These are phyloP conservation scores for Ogataea allantospora DNA, from an alignment of 805 yeast species.

Conservation along the genomic window DNA sequence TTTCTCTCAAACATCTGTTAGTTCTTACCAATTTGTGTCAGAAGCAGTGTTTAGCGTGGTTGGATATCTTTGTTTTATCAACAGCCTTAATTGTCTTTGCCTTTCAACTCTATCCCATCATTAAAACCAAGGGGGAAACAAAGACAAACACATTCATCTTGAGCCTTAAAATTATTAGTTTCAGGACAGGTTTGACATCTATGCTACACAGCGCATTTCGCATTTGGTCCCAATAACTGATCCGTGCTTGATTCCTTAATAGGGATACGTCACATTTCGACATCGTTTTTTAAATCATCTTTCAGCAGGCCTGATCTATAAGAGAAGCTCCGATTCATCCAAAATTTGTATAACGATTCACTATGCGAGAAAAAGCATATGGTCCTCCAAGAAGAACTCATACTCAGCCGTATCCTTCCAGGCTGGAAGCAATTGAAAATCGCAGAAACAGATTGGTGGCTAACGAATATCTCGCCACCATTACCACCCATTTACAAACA, in stretches of 20 bases:
- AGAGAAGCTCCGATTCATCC: slow-evolving; percentile 2
- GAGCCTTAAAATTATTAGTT: neutral
- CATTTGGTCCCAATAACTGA: slow-evolving; percentile 5
- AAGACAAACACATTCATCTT: slow-evolving; percentile 1
- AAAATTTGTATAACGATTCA: neutral
- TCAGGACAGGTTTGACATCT: slow-evolving; percentile 7
- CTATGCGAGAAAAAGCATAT: slow-evolving; percentile 23
- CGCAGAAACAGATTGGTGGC: slow-evolving; percentile 42
- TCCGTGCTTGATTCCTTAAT: slow-evolving; percentile 5
- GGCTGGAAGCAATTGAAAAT: slow-evolving; percentile 47
- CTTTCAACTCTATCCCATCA: neutral
- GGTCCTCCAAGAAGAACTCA: slow-evolving; percentile 36
- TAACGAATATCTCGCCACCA: slow-evolving; percentile 42
- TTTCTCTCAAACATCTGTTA: slow-evolving; percentile 7
- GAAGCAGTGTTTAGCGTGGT: slow-evolving; percentile 8
- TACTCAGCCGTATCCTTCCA: slow-evolving; percentile 37
- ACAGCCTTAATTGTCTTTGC: slow-evolving; percentile 1
- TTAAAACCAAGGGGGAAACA: slow-evolving; percentile 8
- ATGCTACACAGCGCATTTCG: slow-evolving; percentile 10
- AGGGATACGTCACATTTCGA: slow-evolving; percentile 9
- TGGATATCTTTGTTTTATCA: neutral
- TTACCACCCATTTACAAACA: slow-evolving; percentile 38
- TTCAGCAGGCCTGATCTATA: slow-evolving; percentile 14
- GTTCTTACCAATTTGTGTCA: slow-evolving; percentile 3
- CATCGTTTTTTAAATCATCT: slow-evolving; percentile 8